Evolutionary conservation across 2,329 filamentous ascomycete genomes (phyloP).

Genomic region (Pseudocercospora cruenta): DNA sequence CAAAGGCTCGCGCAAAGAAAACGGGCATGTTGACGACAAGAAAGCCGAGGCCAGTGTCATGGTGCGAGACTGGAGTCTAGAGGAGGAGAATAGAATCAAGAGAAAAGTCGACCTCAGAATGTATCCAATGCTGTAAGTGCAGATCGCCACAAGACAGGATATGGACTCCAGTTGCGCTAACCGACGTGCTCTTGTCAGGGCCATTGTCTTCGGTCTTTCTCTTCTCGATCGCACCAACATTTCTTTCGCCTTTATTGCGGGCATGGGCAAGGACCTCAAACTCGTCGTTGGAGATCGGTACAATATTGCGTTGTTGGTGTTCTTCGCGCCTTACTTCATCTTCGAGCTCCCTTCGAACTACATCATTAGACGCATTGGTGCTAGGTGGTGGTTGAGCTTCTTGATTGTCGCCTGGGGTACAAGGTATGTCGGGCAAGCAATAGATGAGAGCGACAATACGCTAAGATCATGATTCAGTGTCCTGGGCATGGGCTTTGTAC

Average conservation of each 20-base stretch:
- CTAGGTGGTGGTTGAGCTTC: constrained; percentile 5
- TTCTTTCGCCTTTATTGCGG: constrained; percentile 59
- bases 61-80: constrained; percentile 31
- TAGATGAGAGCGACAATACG: not conserved
- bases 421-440: not conserved
- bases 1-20: constrained; percentile 3
- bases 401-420: constrained; percentile 9
- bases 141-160: not conserved
- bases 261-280: constrained; percentile 14
- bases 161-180: not conserved
- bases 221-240: constrained; percentile 80
- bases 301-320: constrained; percentile 13
- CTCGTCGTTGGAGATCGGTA: constrained; percentile 7
- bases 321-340: constrained; percentile 14
- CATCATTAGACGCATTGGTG: constrained; percentile 10
- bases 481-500: constrained; percentile 11
- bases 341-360: constrained; percentile 12
- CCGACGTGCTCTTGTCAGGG: not conserved
- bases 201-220: constrained; percentile 55
- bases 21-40: not conserved
- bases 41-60: not conserved
- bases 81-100: constrained; percentile 31
- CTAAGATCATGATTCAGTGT: not conserved
- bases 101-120: constrained; percentile 11
- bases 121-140: constrained; percentile 34